Evolutionary conservation across 768 basidiomycete genomes (phyloP), one percentile per base, ranked within the genome.

Genomic region (Stropharia rugosoannulata): DNA sequence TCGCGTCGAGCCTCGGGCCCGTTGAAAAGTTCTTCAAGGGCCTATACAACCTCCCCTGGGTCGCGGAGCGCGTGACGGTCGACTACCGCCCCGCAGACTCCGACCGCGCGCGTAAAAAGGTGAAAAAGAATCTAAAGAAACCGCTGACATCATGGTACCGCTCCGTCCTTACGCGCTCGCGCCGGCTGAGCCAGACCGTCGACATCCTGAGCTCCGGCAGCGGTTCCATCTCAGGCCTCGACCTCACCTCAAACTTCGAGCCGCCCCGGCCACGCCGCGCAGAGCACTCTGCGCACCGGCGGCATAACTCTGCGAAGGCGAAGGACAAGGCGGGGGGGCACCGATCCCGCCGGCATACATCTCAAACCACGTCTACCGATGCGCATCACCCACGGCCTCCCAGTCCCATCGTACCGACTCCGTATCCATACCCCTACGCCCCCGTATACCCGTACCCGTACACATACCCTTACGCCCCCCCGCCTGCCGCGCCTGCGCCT

Each of bases 31-130:
- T 80, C 55, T 64, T 79, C 35, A 60, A 70, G 4, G 68, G 63
- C 1, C 15, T 81, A 0, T 74, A 78, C 49, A 60, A 66, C 25
- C 71, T 82, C 25, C 80, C 80, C 5, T 82, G 80, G 80, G 61
- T 79, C 13, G 69, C 77, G 0, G 66, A 70, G 10, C 72, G 79
- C 37, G 74, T 82, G 40, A 78, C 78, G 1, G 66, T 73, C 25
- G 74, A 75, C 58, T 80, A 81, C 56, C 62, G 75, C 19, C 79
- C 80, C 1, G 72, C 60, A 8, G 68, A 70, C 15, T 66, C 66
- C 13, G 55, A 62, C 58, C 51, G 66, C 3, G 67, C 65, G 15
- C 62, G 62, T 42, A 56, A 55, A 4, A 66, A 68, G 37, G 57
- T 62, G 25, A 64, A 64, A 55, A 56, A 54, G n/a, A 22, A 51